phyloP scores from a whole-genome alignment of 2,329 filamentous ascomycete species.

The Trichoderma harzianum region DNA sequence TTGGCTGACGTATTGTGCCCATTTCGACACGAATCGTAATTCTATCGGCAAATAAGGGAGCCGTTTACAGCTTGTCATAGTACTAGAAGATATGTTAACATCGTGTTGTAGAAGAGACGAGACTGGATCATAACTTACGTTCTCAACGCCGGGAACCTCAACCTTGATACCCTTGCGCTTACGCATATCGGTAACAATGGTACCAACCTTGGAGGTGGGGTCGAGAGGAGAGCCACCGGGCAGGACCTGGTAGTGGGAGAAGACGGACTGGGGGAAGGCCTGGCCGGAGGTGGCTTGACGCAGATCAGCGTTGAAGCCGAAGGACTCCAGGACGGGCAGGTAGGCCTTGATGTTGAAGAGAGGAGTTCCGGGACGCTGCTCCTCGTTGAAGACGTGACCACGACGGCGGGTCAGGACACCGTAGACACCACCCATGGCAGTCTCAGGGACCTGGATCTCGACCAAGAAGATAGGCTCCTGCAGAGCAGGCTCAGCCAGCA shows the following conservation, averaged over 20 bases:
- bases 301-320: slow-evolving; percentile 98
- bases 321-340: slow-evolving; percentile 93
- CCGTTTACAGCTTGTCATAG: slow-evolving; percentile 95
- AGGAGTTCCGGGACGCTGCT: slow-evolving; percentile 97
- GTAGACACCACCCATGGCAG: slow-evolving; percentile 99
- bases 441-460: slow-evolving; percentile 98
- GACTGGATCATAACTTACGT: slow-evolving; percentile 65
- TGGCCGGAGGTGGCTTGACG: slow-evolving; percentile 90
- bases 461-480: slow-evolving; percentile 98
- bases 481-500: slow-evolving; percentile 87
- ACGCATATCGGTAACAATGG: slow-evolving; percentile 83
- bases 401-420: slow-evolving; percentile 95
- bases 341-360: slow-evolving; percentile 99
- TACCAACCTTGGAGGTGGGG: slow-evolving; percentile 73
- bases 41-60: slow-evolving; percentile 44
- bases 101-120: background rate
- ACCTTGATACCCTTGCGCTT: slow-evolving; percentile 99
- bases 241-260: slow-evolving; percentile 97
- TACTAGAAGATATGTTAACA: slow-evolving; percentile 55
- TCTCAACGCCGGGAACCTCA: slow-evolving; percentile 86
- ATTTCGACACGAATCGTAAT: slow-evolving; percentile 42
- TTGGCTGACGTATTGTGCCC: slow-evolving; percentile 42
- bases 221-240: slow-evolving; percentile 93
- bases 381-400: slow-evolving; percentile 98
- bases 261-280: slow-evolving; percentile 98